Evolutionary conservation across 2,329 filamentous ascomycete genomes (phyloP).

Genomic region (Botrytis squamosa): DNA sequence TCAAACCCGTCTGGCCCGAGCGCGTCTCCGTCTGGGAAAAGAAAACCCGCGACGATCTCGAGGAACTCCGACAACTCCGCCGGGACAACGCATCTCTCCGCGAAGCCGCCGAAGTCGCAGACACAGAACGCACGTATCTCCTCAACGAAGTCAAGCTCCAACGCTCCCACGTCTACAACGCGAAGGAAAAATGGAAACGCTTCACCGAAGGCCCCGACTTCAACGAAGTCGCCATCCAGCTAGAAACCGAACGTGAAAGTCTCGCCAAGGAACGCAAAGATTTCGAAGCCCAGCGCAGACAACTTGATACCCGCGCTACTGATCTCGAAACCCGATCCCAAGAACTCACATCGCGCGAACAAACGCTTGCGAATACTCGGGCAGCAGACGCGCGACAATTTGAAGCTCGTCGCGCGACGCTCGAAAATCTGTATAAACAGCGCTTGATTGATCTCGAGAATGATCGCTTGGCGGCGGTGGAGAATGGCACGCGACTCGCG

Average conservation of each 20-base stretch:
- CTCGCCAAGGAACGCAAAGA: neutral
- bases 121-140: constrained; percentile 4
- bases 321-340: neutral
- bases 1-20: constrained; percentile 37
- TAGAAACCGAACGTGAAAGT: neutral
- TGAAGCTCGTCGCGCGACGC: neutral
- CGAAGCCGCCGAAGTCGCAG: constrained; percentile 10
- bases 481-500: constrained; percentile 1
- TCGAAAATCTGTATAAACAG: neutral
- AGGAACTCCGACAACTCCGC: constrained; percentile 24
- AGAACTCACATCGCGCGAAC: neutral
- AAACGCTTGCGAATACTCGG: neutral
- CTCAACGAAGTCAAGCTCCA: constrained; percentile 11
- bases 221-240: neutral
- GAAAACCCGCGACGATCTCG: constrained; percentile 28
- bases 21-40: constrained; percentile 33
- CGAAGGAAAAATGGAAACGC: neutral
- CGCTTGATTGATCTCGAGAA: neutral
- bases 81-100: neutral
- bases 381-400: neutral
- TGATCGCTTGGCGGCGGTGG: neutral
- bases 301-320: neutral
- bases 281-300: neutral
- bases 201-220: neutral
- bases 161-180: neutral